Evolutionary conservation across 1,284 basidiomycete species (phyloP), one percentile per base, ranked within the genome.

Genomic region (Kalmanozyma brasiliensis): DNA sequence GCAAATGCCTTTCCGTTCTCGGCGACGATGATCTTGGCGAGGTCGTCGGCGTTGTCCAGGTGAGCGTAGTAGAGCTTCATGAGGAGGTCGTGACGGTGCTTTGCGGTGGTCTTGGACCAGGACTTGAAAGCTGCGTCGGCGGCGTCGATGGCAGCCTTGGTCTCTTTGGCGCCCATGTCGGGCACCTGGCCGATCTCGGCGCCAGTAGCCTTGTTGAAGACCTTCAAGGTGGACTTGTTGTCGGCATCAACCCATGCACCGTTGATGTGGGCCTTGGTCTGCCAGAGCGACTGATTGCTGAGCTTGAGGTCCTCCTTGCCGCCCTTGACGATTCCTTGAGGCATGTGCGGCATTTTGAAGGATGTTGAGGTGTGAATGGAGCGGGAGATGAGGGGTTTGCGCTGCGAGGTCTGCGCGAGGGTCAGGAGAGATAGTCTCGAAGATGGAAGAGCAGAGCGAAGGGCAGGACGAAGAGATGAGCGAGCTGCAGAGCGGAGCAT

Each of bases 121-220:
- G 56, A 49, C 43, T 64, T 55, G 60, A 76, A 76, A 8, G 80
- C 80, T 8, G 59, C 52, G 10, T 63, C 34, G 7, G 80, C 80
- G 2, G 76, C 75, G 10, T 73, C 45, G 64, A 82, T 82, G 45
- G 80, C 80, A 45, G 42, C 49, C 8, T 61, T 33, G 19, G 75
- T 78, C 48, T 82, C 79, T 17, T 59, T 65, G 23, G 58, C 49
- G 23, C 57, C 61, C 61, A 78, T 73, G 63, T 80, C 74, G 16
- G 79, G 78, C 20, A 82, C 78, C 23, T 62, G 42, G 19, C 69
- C 77, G 24, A 82, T 57, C 34, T 73, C 65, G n/a, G 76, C 68
- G 13, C 66, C 62, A 16, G 80, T 82, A 14, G 80, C 79, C 65
- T 81, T 81, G 71, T 82, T 81, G 53, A 55, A 66, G 44, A 82